Base-by-base conservation (phyloP, 2,329 filamentous ascomycete species). In the Penicillium frequentans region DNA sequence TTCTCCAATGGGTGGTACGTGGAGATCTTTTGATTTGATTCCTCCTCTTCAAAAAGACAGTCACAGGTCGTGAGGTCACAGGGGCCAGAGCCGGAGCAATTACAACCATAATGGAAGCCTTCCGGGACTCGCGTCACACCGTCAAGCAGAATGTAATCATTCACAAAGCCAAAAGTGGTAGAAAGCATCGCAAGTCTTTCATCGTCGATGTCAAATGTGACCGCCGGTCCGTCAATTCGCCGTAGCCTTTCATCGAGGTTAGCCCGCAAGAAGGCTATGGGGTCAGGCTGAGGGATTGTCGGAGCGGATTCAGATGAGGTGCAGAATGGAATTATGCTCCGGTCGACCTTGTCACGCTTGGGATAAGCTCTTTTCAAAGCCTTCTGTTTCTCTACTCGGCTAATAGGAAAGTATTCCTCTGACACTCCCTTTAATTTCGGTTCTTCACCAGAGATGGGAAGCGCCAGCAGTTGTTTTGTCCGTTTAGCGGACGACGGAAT, bases 141-240 rank as follows among this genome's bases (percentile, higher is more conserved):
- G 6, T 71, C 60, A 0, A 68, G 68, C 3, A 76, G 55, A 37
- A 71, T 71, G 49, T 77, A 76, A 1, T 64, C 53, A 33, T 74
- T 72, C 3, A 75, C 61, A 16, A 77, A 77, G n/a, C 73, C 70
- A 52, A 77, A 77, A 42, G 74, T 74, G 0, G 68, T 55, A 0
- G 67, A 66, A 11, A 72, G 64, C 1, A 64, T 57, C 1, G 70
- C 62, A 0, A 73, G 61, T 16, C 49, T 56, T 9, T 61, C 45
- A 14, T 62, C 57, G 13, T 57, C 46, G 11, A 63, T 51, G 14
- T 51, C 24, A n/a, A 63, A 60, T 0, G 29, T 13, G 1, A 57
- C 37, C 1, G 52, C 29, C 1, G 74, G 74, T 0, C 75, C 74
- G 8, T 66, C 50, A 9, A 61, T 54, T 0, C 31, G 35, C 11